Conservation (phyloP, 2,329 filamentous ascomycete genomes). For the Cladophialophora bantiana region DNA sequence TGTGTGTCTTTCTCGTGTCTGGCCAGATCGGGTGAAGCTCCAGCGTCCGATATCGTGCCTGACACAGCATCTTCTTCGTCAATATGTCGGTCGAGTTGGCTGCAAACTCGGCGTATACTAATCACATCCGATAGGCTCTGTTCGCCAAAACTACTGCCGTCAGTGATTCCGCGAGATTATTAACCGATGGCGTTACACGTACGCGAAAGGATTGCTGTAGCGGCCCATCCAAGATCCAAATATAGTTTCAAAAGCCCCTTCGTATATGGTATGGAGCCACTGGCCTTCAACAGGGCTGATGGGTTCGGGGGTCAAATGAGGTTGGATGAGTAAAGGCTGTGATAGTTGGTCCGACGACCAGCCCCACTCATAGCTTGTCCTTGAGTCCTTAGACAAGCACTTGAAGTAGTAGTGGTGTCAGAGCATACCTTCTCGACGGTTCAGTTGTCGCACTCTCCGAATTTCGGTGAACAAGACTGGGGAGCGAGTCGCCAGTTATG, state of each 20-base stretch:
- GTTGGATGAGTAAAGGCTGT: slow-evolving; percentile 5
- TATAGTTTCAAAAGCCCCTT: slow-evolving; percentile 49
- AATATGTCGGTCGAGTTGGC: slow-evolving; percentile 44
- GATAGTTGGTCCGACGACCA: slow-evolving; percentile 19
- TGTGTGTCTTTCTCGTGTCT: slow-evolving; percentile 33
- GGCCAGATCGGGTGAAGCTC: slow-evolving; percentile 29
- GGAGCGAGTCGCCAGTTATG: slow-evolving; percentile 2
- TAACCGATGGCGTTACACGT: slow-evolving; percentile 28
- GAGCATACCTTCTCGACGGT: slow-evolving; percentile 14
- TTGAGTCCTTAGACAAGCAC: slow-evolving; percentile 5
- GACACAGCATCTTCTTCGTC: slow-evolving; percentile 38
- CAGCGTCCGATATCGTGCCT: slow-evolving; percentile 7
- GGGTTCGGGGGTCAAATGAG: slow-evolving; percentile 11
- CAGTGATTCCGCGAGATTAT: background rate
- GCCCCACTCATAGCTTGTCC: slow-evolving; percentile 18
- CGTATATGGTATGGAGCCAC: slow-evolving; percentile 45
- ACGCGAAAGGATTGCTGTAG: slow-evolving; percentile 54
- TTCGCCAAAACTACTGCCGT: slow-evolving; percentile 23
- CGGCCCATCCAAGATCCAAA: slow-evolving; percentile 55
- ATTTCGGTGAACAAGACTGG: background rate
- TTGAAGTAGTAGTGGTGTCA: background rate
- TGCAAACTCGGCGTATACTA: slow-evolving; percentile 36
- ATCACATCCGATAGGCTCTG: slow-evolving; percentile 30
- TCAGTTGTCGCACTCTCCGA: slow-evolving; percentile 18
- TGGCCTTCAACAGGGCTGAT: slow-evolving; percentile 16